A percentile compares a stretch with the other conserved stretches of the same genome.
Evolutionary conservation across 331 rosid genomes (phyloP).

Genomic region (Dryas integrifolia): DNA sequence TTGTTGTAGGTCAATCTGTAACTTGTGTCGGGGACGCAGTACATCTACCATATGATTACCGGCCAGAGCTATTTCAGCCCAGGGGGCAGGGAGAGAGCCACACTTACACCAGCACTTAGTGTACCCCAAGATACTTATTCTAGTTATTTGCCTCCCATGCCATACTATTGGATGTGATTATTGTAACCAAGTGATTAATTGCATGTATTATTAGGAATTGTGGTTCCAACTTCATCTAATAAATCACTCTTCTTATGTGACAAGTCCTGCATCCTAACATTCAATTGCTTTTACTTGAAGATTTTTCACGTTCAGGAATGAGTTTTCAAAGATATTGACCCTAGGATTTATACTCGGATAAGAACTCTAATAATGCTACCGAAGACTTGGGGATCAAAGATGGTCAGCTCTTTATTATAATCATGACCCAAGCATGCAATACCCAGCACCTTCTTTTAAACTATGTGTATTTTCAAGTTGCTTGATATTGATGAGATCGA

Average conservation of each 20-base stretch:
- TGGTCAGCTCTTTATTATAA: background rate
- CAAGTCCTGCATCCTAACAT: background rate
- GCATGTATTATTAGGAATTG: background rate
- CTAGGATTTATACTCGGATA: no score
- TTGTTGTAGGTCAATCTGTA: conserved; percentile 3
- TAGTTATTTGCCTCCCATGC: background rate
- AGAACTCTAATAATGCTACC: background rate
- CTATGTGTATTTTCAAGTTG: no score
- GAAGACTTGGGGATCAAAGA: conserved; percentile 4
- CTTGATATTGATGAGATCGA: no score
- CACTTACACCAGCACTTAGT: background rate
- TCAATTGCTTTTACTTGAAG: background rate
- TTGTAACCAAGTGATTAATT: background rate
- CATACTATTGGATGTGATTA: background rate
- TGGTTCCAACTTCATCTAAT: background rate
- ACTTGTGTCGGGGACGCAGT: conserved; percentile 4
- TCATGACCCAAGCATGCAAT: background rate
- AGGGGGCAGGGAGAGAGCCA: background rate
- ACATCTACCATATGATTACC: background rate
- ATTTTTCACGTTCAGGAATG: background rate
- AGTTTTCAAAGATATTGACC: background rate
- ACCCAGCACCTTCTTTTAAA: background rate
- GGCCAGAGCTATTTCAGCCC: background rate
- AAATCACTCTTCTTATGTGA: background rate
- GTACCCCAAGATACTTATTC: background rate